Percentiles rank a stretch among this genome's conserved stretches.
Evolutionary conservation across 179 eudicot genomes (phyloP).

Genomic region (Sideroxylon spinosum): DNA sequence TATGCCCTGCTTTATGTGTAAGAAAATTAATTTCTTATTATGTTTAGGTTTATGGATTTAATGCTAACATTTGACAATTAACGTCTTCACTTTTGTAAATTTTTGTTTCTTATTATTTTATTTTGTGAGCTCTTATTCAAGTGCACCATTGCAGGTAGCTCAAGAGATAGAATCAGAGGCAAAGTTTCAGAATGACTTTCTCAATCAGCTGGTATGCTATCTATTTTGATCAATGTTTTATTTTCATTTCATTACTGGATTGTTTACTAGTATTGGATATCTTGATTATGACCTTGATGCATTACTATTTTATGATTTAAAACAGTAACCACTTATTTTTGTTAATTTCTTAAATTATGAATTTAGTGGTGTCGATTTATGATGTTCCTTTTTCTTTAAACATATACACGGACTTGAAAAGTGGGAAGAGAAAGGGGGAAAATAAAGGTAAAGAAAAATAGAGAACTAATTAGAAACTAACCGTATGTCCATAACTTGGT

Average conservation of each 20-base stretch:
- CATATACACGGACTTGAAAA: neutral
- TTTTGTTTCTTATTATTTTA: neutral
- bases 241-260: neutral
- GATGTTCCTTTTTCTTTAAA: too few relatives aligned
- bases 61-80: neutral
- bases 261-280: neutral
- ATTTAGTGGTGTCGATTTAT: neutral
- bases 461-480: neutral
- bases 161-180: constrained; percentile 83
- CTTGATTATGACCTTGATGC: neutral
- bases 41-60: neutral
- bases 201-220: constrained; percentile 73
- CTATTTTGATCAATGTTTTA: neutral
- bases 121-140: constrained; percentile 18
- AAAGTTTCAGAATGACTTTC: constrained; percentile 76
- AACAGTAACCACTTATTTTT: neutral
- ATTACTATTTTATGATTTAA: too few relatives aligned
- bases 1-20: neutral
- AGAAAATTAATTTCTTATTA: too few relatives aligned
- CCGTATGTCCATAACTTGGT: too few relatives aligned
- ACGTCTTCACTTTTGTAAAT: too few relatives aligned
- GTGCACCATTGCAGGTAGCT: constrained; percentile 63
- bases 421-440: neutral
- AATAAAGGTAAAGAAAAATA: neutral
- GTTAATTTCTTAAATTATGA: neutral